phyloP scores from a whole-genome alignment of 805 yeast genomes.

The Candida pseudofarinosa region DNA sequence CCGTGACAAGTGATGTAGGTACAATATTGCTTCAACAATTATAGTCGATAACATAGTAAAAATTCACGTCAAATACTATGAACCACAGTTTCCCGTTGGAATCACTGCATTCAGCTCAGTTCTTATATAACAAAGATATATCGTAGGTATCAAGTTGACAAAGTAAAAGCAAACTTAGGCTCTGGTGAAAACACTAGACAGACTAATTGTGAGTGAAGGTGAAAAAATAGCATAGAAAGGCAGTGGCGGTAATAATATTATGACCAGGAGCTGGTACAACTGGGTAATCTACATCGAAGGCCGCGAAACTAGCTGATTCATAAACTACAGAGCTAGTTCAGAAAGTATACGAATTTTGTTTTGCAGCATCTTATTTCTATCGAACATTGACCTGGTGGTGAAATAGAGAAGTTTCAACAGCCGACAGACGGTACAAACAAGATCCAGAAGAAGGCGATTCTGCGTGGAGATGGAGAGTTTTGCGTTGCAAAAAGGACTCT shows the following conservation, averaged over 20 bases:
- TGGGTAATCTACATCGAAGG: neutral
- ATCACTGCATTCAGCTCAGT: constrained; percentile 13
- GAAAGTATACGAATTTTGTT: neutral
- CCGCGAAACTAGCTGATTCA: neutral
- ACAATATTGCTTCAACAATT: neutral
- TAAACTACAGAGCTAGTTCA: no score
- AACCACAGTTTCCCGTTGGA: constrained; percentile 13
- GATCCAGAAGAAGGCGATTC: no score
- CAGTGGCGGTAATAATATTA: neutral
- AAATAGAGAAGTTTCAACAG: neutral
- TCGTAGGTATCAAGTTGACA: neutral
- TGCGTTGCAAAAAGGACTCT: neutral
- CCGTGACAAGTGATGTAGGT: neutral
- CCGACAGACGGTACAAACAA: no score
- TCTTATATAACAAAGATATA: neutral
- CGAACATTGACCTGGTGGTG: neutral
- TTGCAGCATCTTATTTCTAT: neutral
- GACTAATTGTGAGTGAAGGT: neutral
- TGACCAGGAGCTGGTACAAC: neutral
- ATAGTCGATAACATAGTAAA: neutral
- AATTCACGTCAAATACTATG: neutral
- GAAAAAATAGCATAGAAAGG: neutral
- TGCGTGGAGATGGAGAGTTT: neutral
- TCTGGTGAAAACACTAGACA: neutral
- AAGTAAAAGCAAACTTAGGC: neutral